Evolutionary conservation across 2,329 filamentous ascomycete genomes (phyloP), one percentile per base, ranked within the genome.

Genomic region (Fusarium ambrosium): DNA sequence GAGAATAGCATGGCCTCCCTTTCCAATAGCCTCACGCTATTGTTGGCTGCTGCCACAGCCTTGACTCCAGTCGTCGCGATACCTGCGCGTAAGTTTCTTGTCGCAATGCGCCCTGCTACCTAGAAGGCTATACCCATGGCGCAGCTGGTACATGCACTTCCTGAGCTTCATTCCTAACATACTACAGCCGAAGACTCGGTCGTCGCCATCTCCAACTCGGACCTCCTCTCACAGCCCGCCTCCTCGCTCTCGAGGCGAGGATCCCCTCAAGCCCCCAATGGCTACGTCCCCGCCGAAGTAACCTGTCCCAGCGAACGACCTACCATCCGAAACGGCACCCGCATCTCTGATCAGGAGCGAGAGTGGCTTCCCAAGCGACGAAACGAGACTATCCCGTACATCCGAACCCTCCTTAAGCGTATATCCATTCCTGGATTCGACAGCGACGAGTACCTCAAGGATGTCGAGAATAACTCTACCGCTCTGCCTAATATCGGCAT

Each of bases 371-470:
- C 90, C 61, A 87, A 87, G 70, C 90, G 96, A 68, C 90, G 95
- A 72, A 90, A 90, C 70, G 92, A 92, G 73, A 97, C 95, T 0
- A 84, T 95, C 20, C 83, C 90, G 11, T 91, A 94, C n/a, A 92
- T 98, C 89, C 89, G 88, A 65, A 88, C 92, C 20, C 91, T 97
- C 74, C 87, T 98, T 62, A 86, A 86, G 20, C 89, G 93, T 68
- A 87, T 94, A 79, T 91, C 91, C 77, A 95, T 98, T 72, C 84
- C 89, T n/a, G 91, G 89, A 69, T 96, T 98, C 71, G 92, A 98
- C 82, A 92, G 91, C n/a, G 86, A 86, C 1, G 81, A 84, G 2
- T 98, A 97, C 81, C 91, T 98, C 77, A 62, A 74, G 22, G 69
- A 82, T 68, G 83, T 73, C 29, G 78, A 82, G 63, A 78, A 36